phyloP scores from a whole-genome alignment of 2,329 filamentous ascomycete species.

The Diaporthe velutina region DNA sequence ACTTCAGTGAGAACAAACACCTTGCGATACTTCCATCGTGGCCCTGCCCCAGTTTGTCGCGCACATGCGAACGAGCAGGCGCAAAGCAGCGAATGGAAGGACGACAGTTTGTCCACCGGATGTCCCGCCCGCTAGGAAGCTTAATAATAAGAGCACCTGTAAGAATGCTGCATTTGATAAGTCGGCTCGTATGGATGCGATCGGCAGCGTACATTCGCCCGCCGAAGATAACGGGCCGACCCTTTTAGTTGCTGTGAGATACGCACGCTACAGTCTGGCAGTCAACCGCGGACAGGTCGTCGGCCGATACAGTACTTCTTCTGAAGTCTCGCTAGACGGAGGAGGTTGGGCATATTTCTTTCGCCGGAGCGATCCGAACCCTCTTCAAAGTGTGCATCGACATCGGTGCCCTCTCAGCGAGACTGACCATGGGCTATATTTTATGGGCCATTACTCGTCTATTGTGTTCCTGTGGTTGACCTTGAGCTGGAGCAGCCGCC shows the following conservation, averaged over 20 bases:
- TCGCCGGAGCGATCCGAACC: not conserved
- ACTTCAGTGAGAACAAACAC: not conserved
- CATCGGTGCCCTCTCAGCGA: not conserved
- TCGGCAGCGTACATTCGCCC: constrained; percentile 3
- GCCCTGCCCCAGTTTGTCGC: not conserved
- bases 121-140: not conserved
- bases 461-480: not conserved
- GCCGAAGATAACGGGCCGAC: not conserved
- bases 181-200: not conserved
- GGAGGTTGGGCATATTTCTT: not conserved
- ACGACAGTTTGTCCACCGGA: not conserved
- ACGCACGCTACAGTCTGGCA: not conserved
- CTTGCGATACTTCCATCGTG: not conserved
- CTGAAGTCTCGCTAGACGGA: not conserved
- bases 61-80: too few species aligned
- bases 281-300: not conserved
- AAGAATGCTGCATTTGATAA: not conserved
- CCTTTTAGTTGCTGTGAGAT: not conserved
- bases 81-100: not conserved
- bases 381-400: too few species aligned
- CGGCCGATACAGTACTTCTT: not conserved
- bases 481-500: not conserved
- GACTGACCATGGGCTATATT: not conserved
- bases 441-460: too few species aligned
- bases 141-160: not conserved